Evolutionary conservation across 805 yeast genomes (phyloP).

Genomic region (Torulaspora franciscae): DNA sequence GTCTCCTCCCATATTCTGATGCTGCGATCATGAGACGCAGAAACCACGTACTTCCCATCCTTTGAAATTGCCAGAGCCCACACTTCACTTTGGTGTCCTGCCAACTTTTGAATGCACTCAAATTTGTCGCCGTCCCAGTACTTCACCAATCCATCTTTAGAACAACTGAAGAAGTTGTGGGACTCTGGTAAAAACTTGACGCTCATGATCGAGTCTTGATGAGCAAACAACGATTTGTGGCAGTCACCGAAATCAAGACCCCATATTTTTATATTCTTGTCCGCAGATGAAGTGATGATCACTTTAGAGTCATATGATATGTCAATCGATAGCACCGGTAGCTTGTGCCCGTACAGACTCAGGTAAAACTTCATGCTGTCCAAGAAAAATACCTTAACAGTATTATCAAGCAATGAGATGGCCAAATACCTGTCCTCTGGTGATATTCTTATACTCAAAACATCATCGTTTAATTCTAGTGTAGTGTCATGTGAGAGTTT

Average conservation of each 20-base stretch:
- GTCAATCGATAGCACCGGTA: slow-evolving; percentile 90
- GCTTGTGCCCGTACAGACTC: slow-evolving; percentile 90
- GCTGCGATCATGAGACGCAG: slow-evolving; percentile 90
- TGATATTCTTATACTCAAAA: slow-evolving; percentile 71
- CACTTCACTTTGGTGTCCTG: slow-evolving; percentile 87
- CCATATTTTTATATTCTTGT: slow-evolving; percentile 96
- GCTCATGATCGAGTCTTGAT: slow-evolving; percentile 90
- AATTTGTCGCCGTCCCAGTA: slow-evolving; percentile 99
- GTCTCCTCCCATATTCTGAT: slow-evolving; percentile 91
- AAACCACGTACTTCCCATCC: slow-evolving; percentile 65
- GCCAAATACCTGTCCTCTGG: slow-evolving; percentile 76
- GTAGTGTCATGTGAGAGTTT: slow-evolving; percentile 70
- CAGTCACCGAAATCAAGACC: slow-evolving; percentile 99
- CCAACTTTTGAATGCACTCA: slow-evolving; percentile 82
- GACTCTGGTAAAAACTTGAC: slow-evolving; percentile 79
- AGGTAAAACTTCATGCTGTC: slow-evolving; percentile 84
- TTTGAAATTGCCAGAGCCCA: slow-evolving; percentile 83
- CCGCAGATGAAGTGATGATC: slow-evolving; percentile 91
- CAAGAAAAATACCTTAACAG: slow-evolving; percentile 88
- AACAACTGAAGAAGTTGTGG: slow-evolving; percentile 83
- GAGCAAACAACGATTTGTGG: slow-evolving; percentile 94
- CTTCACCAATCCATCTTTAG: slow-evolving; percentile 84
- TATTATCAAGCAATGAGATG: slow-evolving; percentile 80
- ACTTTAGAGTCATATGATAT: slow-evolving; percentile 85
- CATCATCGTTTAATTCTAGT: slow-evolving; percentile 80